Base-by-base conservation (phyloP, 352 stramenopile genomes). In the Pythium dissimile region DNA sequence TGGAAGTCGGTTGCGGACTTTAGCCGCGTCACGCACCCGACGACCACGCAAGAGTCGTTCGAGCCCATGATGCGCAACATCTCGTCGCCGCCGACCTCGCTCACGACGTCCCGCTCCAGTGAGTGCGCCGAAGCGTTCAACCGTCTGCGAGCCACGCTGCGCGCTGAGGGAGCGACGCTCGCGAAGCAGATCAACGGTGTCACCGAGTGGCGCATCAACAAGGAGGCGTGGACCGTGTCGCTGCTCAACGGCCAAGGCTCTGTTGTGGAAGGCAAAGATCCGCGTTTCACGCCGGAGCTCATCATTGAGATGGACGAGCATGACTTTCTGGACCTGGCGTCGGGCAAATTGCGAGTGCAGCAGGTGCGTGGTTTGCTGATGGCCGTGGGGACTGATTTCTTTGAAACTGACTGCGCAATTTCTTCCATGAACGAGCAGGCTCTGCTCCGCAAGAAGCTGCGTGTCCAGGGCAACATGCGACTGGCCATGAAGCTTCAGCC, bases 11-110 rank as follows among this genome's bases (percentile, higher is more conserved):
- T 89, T 9, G 59, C 72, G 21, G 74, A 86, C 42, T 89, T 89
- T 51, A 77, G 71, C 32, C 74, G 77, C 37, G 77, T 87, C 53
- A 88, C 80, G 13, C 76, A 89, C 42, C 80, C 80, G 34, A 69
- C 63, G 41, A 75, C 75, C n/a, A 89, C 80, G 12, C 80, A 89
- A 45, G 75, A 89, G 50, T 83, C 75, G 42, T 89, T 89, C 32
- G 77, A 84, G 51, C 77, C 80, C 15, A 89, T 89, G 73, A 86
- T 89, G 70, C 75, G 75, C 49, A 89, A 89, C 55, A 73, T 77
- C 37, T 71, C 55, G 24, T 72, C 76, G 9, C 56, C 80, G 4
- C 73, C 80, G 1, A 73, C 72, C 18, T 84, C 75, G 16, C 59
- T 89, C 20, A 76, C 66, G 50, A 89, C 80, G 12, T 71, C 75